phyloP scores from a whole-genome alignment of 169 alveolate species.

The Eimeria tenella region DNA sequence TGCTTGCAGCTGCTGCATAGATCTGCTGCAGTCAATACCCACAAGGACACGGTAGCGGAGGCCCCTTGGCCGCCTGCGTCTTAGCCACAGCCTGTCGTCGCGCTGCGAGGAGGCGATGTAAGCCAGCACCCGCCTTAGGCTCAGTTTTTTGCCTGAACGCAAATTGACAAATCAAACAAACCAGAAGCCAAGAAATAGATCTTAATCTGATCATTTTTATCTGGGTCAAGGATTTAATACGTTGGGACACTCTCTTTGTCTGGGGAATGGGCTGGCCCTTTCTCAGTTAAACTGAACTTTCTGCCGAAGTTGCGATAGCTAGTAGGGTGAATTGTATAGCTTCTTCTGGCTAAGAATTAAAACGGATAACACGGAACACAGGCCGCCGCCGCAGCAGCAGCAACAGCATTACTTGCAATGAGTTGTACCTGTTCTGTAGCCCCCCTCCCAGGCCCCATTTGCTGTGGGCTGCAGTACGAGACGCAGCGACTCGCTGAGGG shows the following conservation, averaged over 20 bases:
- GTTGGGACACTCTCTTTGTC: too few relatives aligned
- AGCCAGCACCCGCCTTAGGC: constrained; percentile 97
- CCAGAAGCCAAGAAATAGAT: too few relatives aligned
- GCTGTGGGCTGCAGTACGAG: constrained; percentile 93
- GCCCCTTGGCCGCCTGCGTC: constrained; percentile 97
- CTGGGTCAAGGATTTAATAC: too few relatives aligned
- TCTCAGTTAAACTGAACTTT: too few relatives aligned
- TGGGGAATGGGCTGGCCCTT: too few relatives aligned
- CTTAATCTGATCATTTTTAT: too few relatives aligned
- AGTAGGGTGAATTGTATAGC: too few relatives aligned
- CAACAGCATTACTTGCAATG: too few relatives aligned
- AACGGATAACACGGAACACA: too few relatives aligned
- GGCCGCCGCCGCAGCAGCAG: too few relatives aligned
- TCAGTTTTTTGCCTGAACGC: constrained; percentile 94
- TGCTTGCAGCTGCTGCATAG: constrained; percentile 94
- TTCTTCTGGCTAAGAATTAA: too few relatives aligned
- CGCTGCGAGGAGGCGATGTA: constrained; percentile 99
- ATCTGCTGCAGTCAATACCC: constrained; percentile 95
- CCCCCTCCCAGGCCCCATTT: constrained; percentile 92
- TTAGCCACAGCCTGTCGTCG: constrained; percentile 99
- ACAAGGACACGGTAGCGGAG: constrained; percentile 96
- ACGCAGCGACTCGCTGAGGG: constrained; percentile 84
- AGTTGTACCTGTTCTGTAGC: constrained; percentile 91
- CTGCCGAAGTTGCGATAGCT: too few relatives aligned
- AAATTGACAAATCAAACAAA: not conserved